Evolutionary conservation across 306 rosid genomes (phyloP).

Genomic region (Sphenostylis stenocarpa): DNA sequence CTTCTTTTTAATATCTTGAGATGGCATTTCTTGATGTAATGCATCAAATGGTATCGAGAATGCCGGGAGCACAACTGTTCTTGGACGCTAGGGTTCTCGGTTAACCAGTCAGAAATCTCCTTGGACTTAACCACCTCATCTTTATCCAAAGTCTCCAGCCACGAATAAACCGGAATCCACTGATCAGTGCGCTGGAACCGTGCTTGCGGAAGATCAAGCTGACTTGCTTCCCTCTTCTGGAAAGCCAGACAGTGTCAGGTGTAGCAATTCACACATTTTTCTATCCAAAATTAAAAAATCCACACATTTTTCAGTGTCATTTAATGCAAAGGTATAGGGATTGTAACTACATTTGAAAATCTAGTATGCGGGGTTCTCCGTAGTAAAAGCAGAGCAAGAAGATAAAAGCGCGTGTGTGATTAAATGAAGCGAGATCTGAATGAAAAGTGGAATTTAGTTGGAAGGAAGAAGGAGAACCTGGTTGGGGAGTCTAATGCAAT

Average conservation of each 20-base stretch:
- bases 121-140: conserved; percentile 89
- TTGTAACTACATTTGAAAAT: too few species aligned
- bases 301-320: not conserved
- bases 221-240: conserved; percentile 61
- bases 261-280: not conserved
- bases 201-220: conserved; percentile 68
- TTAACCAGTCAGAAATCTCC: conserved; percentile 88
- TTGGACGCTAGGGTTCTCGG: conserved; percentile 68
- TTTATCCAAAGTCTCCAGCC: conserved; percentile 79
- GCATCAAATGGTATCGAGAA: conserved; percentile 87
- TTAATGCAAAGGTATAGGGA: not conserved
- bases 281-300: too few species aligned
- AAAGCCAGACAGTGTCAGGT: not conserved
- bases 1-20: conserved; percentile 83
- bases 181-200: conserved; percentile 91
- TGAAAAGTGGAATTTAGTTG: not conserved
- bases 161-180: conserved; percentile 87
- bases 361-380: too few species aligned
- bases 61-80: conserved; percentile 87
- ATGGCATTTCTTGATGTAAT: conserved; percentile 91
- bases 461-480: too few species aligned
- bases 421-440: not conserved
- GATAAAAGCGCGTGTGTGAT: not conserved
- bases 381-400: not conserved
- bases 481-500: conserved; percentile 65